Conservation (phyloP, 2,329 filamentous ascomycete genomes). For the Raffaelea arxii region DNA sequence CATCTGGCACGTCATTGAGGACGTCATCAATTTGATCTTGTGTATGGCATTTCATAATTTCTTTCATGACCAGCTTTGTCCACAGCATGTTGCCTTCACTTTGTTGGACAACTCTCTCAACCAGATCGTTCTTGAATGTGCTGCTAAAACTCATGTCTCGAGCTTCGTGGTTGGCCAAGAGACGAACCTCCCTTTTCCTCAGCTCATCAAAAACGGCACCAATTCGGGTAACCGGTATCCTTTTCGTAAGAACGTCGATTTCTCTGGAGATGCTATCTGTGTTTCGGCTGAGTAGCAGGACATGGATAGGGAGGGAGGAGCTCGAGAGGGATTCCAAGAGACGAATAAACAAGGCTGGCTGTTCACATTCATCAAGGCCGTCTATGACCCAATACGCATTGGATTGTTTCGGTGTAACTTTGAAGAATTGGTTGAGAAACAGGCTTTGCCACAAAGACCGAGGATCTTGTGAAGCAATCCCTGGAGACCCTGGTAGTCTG, state of each 20-base stretch:
- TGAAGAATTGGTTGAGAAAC: neutral
- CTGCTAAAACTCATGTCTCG: neutral
- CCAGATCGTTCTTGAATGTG: neutral
- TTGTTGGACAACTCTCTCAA: neutral
- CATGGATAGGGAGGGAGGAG: neutral
- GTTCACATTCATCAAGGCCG: slow-evolving; percentile 3
- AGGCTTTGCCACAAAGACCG: neutral
- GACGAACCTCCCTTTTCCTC: neutral
- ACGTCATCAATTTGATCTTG: neutral
- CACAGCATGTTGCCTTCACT: slow-evolving; percentile 3
- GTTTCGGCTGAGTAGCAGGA: neutral
- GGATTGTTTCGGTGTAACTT: neutral
- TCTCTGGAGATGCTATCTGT: neutral
- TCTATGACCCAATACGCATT: slow-evolving; percentile 4
- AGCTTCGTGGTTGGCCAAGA: neutral
- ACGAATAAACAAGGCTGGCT: neutral
- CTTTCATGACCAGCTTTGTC: neutral
- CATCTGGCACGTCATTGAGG: neutral
- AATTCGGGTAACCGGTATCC: neutral
- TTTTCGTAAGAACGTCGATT: neutral
- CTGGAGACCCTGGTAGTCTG: neutral
- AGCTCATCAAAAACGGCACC: neutral
- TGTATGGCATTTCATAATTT: neutral
- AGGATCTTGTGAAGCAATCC: neutral
- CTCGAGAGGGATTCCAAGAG: neutral